Evolutionary conservation across 2,329 filamentous ascomycete genomes (phyloP), one percentile per base, ranked within the genome.

Genomic region (Macrophomina pseudophaseolina): DNA sequence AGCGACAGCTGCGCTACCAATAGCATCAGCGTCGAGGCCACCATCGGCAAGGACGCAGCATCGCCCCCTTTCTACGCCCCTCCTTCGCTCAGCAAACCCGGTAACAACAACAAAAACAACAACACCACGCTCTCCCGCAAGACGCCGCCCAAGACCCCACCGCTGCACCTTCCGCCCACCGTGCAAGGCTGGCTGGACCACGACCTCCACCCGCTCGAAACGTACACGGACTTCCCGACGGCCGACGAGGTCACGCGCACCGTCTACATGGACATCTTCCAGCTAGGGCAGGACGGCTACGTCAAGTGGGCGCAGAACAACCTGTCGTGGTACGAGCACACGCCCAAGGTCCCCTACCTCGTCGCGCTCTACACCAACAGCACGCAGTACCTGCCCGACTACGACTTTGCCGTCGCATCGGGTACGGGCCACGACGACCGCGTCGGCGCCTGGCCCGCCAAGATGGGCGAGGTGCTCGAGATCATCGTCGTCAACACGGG

Each of bases 401-500:
- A 86, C 71, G 77, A 80, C 0, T 80, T 77, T 0, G 86, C 86
- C 0, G 28, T 86, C 0, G 72, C 73, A 12, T 84, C 87, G 70
- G 68, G 76, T 8, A 52, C 60, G 16, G 86, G 85, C 16, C 87
- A 84, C 78, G 87, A 89, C 68, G 85, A 85, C 0, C 70, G 67
- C 0, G 84, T 80, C 0, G 74, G 77, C 11, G 80, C 83, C 0
- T 89, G 83, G 71, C 84, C 87, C 0, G 86, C 84, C 0, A 78
- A 80, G 51, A 71, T 87, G 1, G 86, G 86, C 32, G 87, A 89
- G 71, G 83, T 87, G 0, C 73, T 87, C 3, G 84, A 86, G 65
- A 83, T 86, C 23, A 81, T 88, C 5, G 78, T 83, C 70, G 75
- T 80, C 51, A 83, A 81, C 70, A 82, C 58, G 4, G 65, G 65